These are phyloP conservation scores for Scutellaria galericulata DNA, from an alignment of 257 asterid genomes.

Conservation along the genomic window DNA sequence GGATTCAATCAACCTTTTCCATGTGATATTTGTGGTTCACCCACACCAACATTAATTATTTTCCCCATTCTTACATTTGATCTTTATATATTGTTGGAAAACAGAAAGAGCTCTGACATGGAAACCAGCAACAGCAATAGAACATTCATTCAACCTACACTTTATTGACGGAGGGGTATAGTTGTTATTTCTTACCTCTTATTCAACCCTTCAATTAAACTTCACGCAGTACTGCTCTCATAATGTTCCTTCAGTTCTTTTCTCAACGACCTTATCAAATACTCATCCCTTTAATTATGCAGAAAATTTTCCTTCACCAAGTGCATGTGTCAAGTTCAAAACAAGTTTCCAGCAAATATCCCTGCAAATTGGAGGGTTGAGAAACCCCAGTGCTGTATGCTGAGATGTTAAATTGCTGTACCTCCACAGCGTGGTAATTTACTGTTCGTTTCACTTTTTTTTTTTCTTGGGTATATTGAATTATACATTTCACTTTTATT, in stretches of 20 bases:
- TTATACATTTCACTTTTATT: too few species aligned
- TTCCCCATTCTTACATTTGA: neutral
- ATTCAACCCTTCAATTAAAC: neutral
- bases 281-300: neutral
- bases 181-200: neutral
- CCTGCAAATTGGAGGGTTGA: too few species aligned
- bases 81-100: neutral
- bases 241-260: neutral
- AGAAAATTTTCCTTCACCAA: neutral
- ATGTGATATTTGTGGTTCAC: conserved; percentile 2
- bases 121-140: neutral
- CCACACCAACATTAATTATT: neutral
- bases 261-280: neutral
- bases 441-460: too few species aligned
- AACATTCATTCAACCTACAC: neutral
- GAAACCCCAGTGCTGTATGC: too few species aligned
- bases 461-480: too few species aligned
- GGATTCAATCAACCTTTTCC: neutral
- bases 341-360: too few species aligned
- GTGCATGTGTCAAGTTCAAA: too few species aligned
- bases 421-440: too few species aligned
- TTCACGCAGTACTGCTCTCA: neutral
- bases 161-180: neutral
- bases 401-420: too few species aligned
- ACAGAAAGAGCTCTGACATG: conserved; percentile 1